A percentile compares a stretch with the other conserved stretches of the same genome.
phyloP scores from a whole-genome alignment of 257 asterid genomes.

The Penstemon eatonii region DNA sequence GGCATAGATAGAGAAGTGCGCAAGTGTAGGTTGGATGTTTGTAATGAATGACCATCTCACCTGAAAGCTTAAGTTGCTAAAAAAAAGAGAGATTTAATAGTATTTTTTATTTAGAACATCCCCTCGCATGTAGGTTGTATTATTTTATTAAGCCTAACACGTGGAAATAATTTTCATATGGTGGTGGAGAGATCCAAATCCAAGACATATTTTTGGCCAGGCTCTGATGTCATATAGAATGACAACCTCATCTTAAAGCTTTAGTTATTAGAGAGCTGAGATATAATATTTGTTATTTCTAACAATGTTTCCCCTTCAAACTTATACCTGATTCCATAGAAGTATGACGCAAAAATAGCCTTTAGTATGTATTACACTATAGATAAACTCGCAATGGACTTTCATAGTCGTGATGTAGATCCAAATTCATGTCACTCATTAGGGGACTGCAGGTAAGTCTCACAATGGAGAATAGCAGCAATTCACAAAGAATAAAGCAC shows the following conservation, averaged over 20 bases:
- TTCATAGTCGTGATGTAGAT: slow-evolving; percentile 3
- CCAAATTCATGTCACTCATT: slow-evolving; percentile 14
- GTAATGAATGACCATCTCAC: no score
- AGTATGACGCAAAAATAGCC: slow-evolving; percentile 20
- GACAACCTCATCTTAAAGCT: no score
- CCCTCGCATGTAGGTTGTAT: no score
- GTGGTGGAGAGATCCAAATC: no score
- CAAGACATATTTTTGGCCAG: no score
- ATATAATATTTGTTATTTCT: no score
- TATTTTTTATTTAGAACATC: no score
- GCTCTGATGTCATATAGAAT: no score
- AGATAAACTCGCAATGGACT: slow-evolving; percentile 4
- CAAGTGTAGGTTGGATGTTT: background rate
- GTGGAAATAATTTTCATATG: no score
- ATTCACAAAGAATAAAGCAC: background rate
- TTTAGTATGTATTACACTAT: background rate
- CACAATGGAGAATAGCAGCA: slow-evolving; percentile 12
- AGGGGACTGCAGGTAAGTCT: slow-evolving; percentile 5
- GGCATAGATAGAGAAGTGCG: slow-evolving; percentile 12
- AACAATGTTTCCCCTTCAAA: background rate
- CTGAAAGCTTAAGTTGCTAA: background rate
- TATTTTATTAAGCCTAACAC: no score
- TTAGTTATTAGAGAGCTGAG: no score
- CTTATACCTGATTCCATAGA: slow-evolving; percentile 5
- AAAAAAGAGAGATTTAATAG: no score